Evolutionary conservation across 768 basidiomycete genomes (phyloP).

Genomic region (Naganishia friedmannii): DNA sequence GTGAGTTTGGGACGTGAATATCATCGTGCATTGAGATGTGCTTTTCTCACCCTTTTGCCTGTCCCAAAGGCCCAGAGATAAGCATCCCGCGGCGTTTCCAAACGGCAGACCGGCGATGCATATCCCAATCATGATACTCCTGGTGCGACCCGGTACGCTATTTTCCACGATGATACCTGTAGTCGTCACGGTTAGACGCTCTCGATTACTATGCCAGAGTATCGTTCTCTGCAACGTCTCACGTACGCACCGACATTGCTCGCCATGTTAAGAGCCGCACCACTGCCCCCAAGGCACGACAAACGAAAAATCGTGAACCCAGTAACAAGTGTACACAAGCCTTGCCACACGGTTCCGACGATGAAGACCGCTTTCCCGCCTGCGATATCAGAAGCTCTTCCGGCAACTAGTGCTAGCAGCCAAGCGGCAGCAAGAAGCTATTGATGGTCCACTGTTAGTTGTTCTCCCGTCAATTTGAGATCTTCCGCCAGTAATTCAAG

Average conservation of each 20-base stretch:
- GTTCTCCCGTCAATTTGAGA: conserved; percentile 1
- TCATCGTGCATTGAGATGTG: background rate
- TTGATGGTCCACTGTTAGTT: background rate
- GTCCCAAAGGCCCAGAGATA: background rate
- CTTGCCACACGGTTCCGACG: conserved; percentile 6
- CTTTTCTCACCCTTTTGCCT: background rate
- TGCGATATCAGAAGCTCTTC: background rate
- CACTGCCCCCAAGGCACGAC: background rate
- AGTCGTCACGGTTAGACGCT: background rate
- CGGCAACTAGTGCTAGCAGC: background rate
- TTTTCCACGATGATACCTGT: conserved; percentile 7
- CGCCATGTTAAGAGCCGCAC: conserved; percentile 3
- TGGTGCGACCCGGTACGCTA: background rate
- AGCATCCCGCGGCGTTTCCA: conserved; percentile 12
- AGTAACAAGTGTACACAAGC: background rate
- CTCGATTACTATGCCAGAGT: background rate
- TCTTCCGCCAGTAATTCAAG: background rate
- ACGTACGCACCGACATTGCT: background rate
- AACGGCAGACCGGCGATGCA: conserved; percentile 9
- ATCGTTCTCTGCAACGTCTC: too few relatives aligned
- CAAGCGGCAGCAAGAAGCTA: conserved; percentile 2
- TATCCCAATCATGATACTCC: conserved; percentile 2
- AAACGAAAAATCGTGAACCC: conserved; percentile 4
- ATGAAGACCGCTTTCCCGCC: conserved; percentile 7
- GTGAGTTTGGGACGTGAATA: background rate